A percentile compares a stretch with the other conserved stretches of the same genome.
phyloP scores from a whole-genome alignment of 805 yeast species.

The Yarrowia deformans region DNA sequence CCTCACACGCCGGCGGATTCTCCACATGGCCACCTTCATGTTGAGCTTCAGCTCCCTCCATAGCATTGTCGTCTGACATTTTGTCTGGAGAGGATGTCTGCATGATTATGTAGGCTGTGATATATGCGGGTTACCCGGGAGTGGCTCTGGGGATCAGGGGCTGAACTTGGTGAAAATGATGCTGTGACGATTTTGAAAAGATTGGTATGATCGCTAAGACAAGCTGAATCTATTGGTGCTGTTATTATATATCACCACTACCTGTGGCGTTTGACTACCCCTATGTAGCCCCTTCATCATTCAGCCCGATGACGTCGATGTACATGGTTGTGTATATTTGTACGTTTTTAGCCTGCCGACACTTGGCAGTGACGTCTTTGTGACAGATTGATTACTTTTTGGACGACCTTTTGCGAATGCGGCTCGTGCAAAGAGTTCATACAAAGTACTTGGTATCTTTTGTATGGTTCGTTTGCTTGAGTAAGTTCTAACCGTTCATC shows the following conservation, averaged over 20 bases:
- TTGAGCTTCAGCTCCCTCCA: conserved; percentile 38
- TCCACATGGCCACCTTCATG: conserved; percentile 30
- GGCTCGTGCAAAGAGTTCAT: too few relatives aligned
- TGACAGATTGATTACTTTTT: conserved; percentile 6
- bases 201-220: background rate
- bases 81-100: conserved; percentile 16
- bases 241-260: background rate
- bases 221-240: background rate
- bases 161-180: background rate
- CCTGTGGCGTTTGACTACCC: too few relatives aligned
- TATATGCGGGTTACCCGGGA: conserved; percentile 26
- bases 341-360: conserved; percentile 24
- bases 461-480: too few relatives aligned
- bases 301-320: conserved; percentile 1
- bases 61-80: conserved; percentile 30
- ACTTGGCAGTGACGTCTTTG: conserved; percentile 10
- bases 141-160: background rate
- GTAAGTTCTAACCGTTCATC: too few relatives aligned
- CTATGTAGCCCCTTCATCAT: background rate
- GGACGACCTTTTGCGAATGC: background rate
- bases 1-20: conserved; percentile 15
- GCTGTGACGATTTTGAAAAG: background rate
- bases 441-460: too few relatives aligned
- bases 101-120: conserved; percentile 32
- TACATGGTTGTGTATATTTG: conserved; percentile 14